These are phyloP conservation scores for Orychophragmus violaceus DNA, from an alignment of 345 rosid species.

Conservation along the genomic window DNA sequence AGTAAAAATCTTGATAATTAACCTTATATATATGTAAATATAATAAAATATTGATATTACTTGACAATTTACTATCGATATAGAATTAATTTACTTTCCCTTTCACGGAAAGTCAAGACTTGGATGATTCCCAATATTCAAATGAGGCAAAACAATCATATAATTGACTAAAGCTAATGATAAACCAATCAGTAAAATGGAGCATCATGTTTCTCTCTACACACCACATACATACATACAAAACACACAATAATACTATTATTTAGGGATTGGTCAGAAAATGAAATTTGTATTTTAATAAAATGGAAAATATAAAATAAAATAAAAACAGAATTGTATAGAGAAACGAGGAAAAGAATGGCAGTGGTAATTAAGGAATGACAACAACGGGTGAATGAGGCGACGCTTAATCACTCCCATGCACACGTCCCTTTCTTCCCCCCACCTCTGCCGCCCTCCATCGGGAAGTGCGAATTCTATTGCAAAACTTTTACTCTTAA, in stretches of 20 bases:
- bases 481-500: not conserved
- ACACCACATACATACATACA: constrained; percentile 4
- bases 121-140: constrained; percentile 25
- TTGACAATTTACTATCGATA: not conserved
- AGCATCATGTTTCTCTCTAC: constrained; percentile 23
- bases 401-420: constrained; percentile 77
- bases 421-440: constrained; percentile 98
- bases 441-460: constrained; percentile 52
- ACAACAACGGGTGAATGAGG: constrained; percentile 89
- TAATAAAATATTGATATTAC: no score
- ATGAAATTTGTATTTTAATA: not conserved
- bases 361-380: constrained; percentile 57
- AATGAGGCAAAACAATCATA: constrained; percentile 24
- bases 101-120: constrained; percentile 30
- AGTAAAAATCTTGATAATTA: no score
- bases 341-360: constrained; percentile 38
- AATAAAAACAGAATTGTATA: constrained; percentile 19
- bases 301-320: not conserved
- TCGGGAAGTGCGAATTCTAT: constrained; percentile 38
- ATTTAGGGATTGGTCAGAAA: not conserved
- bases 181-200: constrained; percentile 31
- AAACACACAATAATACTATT: not conserved
- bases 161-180: constrained; percentile 34
- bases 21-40: no score
- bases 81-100: constrained; percentile 13